Evolutionary conservation across 192 early-diverging fungal species (phyloP).

Genomic region (Gonapodya prolifera): DNA sequence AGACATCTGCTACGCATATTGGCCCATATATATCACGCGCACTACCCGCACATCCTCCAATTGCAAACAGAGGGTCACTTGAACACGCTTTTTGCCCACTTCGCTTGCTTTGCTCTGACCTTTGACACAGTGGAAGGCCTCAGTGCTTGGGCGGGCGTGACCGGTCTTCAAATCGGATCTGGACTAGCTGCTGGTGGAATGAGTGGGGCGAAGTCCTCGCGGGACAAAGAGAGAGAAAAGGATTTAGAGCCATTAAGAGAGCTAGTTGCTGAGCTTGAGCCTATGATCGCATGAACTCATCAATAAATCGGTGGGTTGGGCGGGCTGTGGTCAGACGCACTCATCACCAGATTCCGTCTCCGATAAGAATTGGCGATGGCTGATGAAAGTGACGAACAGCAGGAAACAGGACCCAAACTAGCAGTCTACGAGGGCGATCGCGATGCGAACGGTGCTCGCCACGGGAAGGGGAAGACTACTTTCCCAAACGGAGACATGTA

Average conservation of each 20-base stretch:
- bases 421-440: constrained; percentile 38
- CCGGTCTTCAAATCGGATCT: background rate
- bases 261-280: background rate
- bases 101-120: constrained; percentile 81
- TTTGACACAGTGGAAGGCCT: constrained; percentile 73
- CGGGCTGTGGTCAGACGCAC: background rate
- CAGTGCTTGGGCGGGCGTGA: background rate
- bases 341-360: background rate
- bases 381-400: background rate
- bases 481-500: constrained; percentile 47
- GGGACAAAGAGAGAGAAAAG: background rate
- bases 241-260: background rate
- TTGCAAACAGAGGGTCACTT: constrained; percentile 76
- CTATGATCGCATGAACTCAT: background rate
- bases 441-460: constrained; percentile 30
- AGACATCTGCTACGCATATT: constrained; percentile 79
- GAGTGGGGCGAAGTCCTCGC: background rate
- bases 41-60: constrained; percentile 76
- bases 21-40: constrained; percentile 85
- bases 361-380: background rate
- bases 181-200: background rate
- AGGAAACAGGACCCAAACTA: background rate
- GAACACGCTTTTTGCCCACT: constrained; percentile 93
- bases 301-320: too few species aligned
- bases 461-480: constrained; percentile 40